Percentiles rank a stretch among this genome's conserved stretches.
phyloP scores from a whole-genome alignment of 441 rosid species.

The Hura crepitans region DNA sequence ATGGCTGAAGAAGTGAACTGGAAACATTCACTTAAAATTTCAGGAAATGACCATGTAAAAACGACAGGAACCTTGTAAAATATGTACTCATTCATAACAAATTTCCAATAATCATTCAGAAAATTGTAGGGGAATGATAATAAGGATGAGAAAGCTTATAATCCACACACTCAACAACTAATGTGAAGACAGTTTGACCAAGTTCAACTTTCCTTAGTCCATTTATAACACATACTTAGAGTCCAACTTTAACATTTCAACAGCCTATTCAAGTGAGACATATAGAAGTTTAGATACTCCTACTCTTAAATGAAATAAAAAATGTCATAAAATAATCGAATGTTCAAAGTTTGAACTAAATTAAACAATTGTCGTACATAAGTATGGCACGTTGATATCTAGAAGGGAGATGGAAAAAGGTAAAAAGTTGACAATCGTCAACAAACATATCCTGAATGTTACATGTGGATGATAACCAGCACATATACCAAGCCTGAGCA shows the following conservation, averaged over 20 bases:
- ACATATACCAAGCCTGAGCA: conserved; percentile 12
- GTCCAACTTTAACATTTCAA: not conserved
- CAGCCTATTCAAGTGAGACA: not conserved
- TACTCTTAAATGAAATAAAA: not conserved
- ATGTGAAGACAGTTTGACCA: not conserved
- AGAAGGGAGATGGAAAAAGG: not conserved
- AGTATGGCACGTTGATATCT: not conserved
- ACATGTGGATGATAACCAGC: conserved; percentile 1
- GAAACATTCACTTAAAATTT: not conserved
- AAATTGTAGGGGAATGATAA: not conserved
- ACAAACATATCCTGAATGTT: conserved; percentile 1
- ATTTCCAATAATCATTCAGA: not conserved
- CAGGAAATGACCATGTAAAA: not conserved
- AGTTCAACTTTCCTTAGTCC: not conserved
- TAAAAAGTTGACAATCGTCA: not conserved
- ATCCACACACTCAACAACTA: conserved; percentile 4
- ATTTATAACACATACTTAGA: not conserved
- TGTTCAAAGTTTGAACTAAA: not conserved
- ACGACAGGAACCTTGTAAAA: not conserved
- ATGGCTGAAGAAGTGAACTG: not conserved
- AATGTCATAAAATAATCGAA: not conserved
- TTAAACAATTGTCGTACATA: not conserved
- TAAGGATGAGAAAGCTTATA: not conserved
- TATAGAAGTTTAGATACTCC: not conserved
- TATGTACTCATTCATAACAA: not conserved